Conservation (phyloP, 768 basidiomycete genomes). For the Termitomyces sp. region DNA sequence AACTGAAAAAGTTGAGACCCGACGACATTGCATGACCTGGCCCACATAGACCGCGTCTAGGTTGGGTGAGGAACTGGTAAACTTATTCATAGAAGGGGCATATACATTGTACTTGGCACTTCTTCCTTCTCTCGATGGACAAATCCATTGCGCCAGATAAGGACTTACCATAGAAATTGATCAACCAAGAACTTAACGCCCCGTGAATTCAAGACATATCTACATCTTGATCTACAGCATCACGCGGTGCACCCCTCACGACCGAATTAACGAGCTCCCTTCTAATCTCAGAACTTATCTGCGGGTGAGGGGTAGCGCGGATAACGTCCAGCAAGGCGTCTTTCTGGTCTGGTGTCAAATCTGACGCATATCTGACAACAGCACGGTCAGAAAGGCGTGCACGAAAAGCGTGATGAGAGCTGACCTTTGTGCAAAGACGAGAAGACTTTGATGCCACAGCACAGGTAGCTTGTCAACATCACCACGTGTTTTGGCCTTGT, state of each 20-base stretch:
- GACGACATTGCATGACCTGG: not conserved
- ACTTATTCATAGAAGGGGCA: no score
- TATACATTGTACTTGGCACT: not conserved
- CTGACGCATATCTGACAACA: conserved; percentile 76
- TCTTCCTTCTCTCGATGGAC: not conserved
- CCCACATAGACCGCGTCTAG: not conserved
- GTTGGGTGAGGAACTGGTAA: not conserved
- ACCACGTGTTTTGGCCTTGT: conserved; percentile 64
- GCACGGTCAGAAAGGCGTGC: not conserved
- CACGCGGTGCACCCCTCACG: conserved; percentile 73
- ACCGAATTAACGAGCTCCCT: conserved; percentile 87
- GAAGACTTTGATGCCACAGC: conserved; percentile 94
- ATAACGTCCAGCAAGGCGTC: conserved; percentile 94
- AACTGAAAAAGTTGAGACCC: not conserved
- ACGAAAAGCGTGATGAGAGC: conserved; percentile 10
- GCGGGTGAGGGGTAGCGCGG: conserved; percentile 76
- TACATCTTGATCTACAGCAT: conserved; percentile 58
- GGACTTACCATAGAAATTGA: not conserved
- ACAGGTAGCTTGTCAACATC: conserved; percentile 87
- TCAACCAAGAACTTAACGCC: not conserved
- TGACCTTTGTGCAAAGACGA: conserved; percentile 91
- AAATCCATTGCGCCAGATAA: not conserved
- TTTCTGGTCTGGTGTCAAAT: conserved; percentile 95
- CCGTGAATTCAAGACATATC: conserved; percentile 43
- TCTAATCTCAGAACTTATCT: conserved; percentile 86